phyloP scores from a whole-genome alignment of 495 filamentous ascomycete genomes.

The Monascus purpureus region DNA sequence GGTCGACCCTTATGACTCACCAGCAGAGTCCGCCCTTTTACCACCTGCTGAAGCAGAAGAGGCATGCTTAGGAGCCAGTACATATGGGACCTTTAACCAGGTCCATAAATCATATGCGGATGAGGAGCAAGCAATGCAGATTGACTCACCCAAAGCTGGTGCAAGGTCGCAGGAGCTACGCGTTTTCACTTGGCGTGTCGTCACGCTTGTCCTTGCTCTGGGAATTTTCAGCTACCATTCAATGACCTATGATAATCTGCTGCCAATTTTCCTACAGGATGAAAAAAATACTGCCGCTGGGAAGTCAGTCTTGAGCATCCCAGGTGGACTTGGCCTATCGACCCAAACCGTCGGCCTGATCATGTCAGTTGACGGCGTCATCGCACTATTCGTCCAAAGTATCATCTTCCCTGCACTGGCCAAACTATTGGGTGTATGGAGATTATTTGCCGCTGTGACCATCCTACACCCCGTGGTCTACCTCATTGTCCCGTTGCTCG shows the following conservation, averaged over 20 bases:
- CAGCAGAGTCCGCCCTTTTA: slow-evolving; percentile 55
- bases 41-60: slow-evolving; percentile 54
- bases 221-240: slow-evolving; percentile 79
- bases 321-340: slow-evolving; percentile 61
- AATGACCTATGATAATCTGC: slow-evolving; percentile 75
- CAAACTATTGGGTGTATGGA: slow-evolving; percentile 58
- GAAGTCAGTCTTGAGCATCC: slow-evolving; percentile 39
- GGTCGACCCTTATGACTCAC: slow-evolving; percentile 34
- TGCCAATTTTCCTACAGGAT: slow-evolving; percentile 78
- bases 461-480: slow-evolving; percentile 64
- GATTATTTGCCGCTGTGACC: slow-evolving; percentile 57
- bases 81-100: slow-evolving; percentile 63
- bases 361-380: slow-evolving; percentile 65
- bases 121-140: slow-evolving; percentile 32
- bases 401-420: slow-evolving; percentile 60
- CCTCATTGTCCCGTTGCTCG: slow-evolving; percentile 57
- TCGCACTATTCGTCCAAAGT: slow-evolving; percentile 67
- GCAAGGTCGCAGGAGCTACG: slow-evolving; percentile 22
- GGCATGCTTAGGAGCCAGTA: slow-evolving; percentile 58
- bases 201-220: slow-evolving; percentile 56
- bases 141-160: slow-evolving; percentile 28
- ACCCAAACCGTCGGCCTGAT: slow-evolving; percentile 62
- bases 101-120: slow-evolving; percentile 37
- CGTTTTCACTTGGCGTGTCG: slow-evolving; percentile 50
- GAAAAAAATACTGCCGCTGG: slow-evolving; percentile 22